Conservation (phyloP, 1,139 yeast genomes). For the Meyerozyma guilliermondii region DNA sequence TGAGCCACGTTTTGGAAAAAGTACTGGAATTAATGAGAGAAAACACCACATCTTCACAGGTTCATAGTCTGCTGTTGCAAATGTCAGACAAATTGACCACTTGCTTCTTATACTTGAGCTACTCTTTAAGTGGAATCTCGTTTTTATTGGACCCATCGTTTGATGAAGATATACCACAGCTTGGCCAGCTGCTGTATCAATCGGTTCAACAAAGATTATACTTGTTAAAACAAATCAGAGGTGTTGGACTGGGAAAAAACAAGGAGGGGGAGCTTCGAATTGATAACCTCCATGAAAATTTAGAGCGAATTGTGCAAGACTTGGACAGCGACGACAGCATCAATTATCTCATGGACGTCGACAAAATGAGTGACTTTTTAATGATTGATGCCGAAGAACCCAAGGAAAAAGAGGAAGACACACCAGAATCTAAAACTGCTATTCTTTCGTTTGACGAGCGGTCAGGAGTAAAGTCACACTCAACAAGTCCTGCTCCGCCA, state of each 20-base stretch:
- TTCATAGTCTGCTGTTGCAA: slow-evolving; percentile 45
- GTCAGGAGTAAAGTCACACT: not conserved
- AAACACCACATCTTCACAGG: slow-evolving; percentile 17
- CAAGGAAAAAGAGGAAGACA: not conserved
- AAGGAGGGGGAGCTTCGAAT: slow-evolving; percentile 22
- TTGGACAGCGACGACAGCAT: slow-evolving; percentile 20
- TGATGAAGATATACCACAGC: slow-evolving; percentile 41
- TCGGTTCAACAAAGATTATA: slow-evolving; percentile 31
- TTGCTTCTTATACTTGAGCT: slow-evolving; percentile 48
- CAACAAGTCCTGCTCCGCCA: slow-evolving; percentile 11
- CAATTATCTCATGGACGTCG: slow-evolving; percentile 6
- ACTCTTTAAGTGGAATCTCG: slow-evolving; percentile 70
- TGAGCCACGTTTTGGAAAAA: slow-evolving; percentile 37
- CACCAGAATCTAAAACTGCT: slow-evolving; percentile 1
- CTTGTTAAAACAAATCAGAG: slow-evolving; percentile 30
- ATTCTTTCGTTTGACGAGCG: not conserved
- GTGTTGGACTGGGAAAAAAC: slow-evolving; percentile 14
- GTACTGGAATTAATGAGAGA: slow-evolving; percentile 35
- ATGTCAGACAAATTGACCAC: slow-evolving; percentile 24
- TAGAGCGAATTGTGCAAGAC: slow-evolving; percentile 36
- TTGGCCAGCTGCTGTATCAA: slow-evolving; percentile 27
- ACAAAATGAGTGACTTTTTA: slow-evolving; percentile 3
- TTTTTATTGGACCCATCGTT: slow-evolving; percentile 67
- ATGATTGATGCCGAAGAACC: not conserved
- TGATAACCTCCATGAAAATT: slow-evolving; percentile 33